A percentile compares a stretch with the other conserved stretches of the same genome.
These are phyloP conservation scores for Taphrina pruni DNA, from an alignment of 1,139 yeast species.

Conservation along the genomic window DNA sequence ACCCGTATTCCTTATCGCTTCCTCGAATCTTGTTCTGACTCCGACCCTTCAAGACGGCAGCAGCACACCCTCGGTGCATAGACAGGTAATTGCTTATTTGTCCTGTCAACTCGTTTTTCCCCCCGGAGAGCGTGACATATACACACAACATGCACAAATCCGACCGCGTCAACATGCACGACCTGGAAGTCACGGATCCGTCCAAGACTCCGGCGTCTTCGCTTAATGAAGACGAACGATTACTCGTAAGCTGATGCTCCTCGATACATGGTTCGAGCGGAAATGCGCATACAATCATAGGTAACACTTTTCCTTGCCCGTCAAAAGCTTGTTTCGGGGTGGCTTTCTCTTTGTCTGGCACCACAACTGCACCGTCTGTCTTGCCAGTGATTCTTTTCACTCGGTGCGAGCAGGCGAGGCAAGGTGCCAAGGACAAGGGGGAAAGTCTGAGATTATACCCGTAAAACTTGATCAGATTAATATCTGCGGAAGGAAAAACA, in stretches of 20 bases:
- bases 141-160: conserved; percentile 13
- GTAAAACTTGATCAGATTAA: conserved; percentile 41
- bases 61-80: too few species aligned
- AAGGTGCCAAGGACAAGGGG: neutral
- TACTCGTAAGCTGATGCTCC: conserved; percentile 36
- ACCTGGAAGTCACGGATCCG: conserved; percentile 23
- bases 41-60: too few species aligned
- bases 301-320: conserved; percentile 31
- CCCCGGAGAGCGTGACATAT: neutral
- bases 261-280: conserved; percentile 18
- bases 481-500: conserved; percentile 43
- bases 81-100: neutral
- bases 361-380: too few species aligned
- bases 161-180: conserved; percentile 14
- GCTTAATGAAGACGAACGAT: conserved; percentile 33
- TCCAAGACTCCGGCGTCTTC: conserved; percentile 26
- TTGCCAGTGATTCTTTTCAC: too few species aligned
- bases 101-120: neutral
- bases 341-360: conserved; percentile 7
- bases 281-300: conserved; percentile 17
- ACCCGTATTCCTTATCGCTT: too few species aligned
- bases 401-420: too few species aligned
- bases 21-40: too few species aligned
- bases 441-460: conserved; percentile 42
- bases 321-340: conserved; percentile 38